These are phyloP conservation scores for Stachybotrys chartarum DNA, from an alignment of 2,329 filamentous ascomycete genomes.

Conservation along the genomic window DNA sequence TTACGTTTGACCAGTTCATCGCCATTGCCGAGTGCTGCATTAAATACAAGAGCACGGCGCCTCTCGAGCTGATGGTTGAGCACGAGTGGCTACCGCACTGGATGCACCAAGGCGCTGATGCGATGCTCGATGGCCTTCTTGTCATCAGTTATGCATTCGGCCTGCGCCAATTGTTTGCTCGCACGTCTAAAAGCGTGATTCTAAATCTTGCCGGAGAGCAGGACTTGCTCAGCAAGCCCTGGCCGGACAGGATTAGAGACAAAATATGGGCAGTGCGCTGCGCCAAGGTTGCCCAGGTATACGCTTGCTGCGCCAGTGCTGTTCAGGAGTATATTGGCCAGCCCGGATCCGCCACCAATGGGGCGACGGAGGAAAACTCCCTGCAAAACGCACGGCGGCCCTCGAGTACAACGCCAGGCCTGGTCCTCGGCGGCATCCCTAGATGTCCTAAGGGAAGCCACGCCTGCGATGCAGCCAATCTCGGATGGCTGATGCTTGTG, in stretches of 20 bases:
- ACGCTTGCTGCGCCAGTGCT: slow-evolving; percentile 34
- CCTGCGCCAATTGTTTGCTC: slow-evolving; percentile 37
- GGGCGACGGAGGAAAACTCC: slow-evolving; percentile 10
- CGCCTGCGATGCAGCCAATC: slow-evolving; percentile 43
- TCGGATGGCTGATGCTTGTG: slow-evolving; percentile 47
- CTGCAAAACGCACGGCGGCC: slow-evolving; percentile 10
- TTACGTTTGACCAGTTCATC: slow-evolving; percentile 42
- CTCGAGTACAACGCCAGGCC: slow-evolving; percentile 10
- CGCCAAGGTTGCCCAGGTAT: slow-evolving; percentile 43
- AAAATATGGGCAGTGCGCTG: slow-evolving; percentile 40
- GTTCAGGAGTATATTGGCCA: slow-evolving; percentile 38
- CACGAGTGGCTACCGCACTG: slow-evolving; percentile 45
- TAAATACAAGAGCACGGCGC: slow-evolving; percentile 43
- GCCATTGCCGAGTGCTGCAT: slow-evolving; percentile 43
- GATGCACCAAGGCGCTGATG: slow-evolving; percentile 39
- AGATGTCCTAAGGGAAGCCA: slow-evolving; percentile 43
- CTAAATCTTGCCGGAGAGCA: slow-evolving; percentile 35
- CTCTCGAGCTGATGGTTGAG: slow-evolving; percentile 42
- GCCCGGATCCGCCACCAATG: slow-evolving; percentile 12
- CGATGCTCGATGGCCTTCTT: slow-evolving; percentile 41
- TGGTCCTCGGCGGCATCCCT: slow-evolving; percentile 27
- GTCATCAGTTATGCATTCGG: slow-evolving; percentile 48
- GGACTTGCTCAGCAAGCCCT: slow-evolving; percentile 34
- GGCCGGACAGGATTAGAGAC: slow-evolving; percentile 39
- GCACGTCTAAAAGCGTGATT: slow-evolving; percentile 42